Conservation (phyloP, 768 basidiomycete species). For the Leccinum olivaceopallidum region DNA sequence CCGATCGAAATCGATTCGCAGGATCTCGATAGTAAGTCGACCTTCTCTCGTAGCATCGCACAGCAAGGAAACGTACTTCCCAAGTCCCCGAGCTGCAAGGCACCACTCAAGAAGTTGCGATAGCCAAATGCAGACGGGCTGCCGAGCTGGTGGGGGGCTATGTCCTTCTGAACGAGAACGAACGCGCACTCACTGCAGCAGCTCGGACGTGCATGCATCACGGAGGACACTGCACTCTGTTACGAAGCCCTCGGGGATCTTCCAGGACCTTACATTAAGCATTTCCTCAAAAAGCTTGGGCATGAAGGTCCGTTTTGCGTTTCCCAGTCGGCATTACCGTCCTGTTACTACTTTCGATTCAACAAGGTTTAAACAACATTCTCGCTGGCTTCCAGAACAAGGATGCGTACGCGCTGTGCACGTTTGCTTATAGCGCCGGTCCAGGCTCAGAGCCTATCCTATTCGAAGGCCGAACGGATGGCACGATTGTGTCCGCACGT, state of each 20-base stretch:
- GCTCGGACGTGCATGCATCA: constrained; percentile 61
- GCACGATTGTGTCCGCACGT: constrained; percentile 83
- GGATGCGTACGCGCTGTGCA: constrained; percentile 88
- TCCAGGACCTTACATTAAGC: constrained; percentile 97
- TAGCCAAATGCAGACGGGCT: constrained; percentile 82
- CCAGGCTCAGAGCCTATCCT: constrained; percentile 77
- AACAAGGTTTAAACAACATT: constrained; percentile 74
- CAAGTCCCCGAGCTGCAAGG: constrained; percentile 95
- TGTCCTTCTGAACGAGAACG: neutral
- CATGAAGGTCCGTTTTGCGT: constrained; percentile 62
- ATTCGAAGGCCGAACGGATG: constrained; percentile 87
- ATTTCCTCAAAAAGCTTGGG: constrained; percentile 81
- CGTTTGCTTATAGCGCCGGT: constrained; percentile 91
- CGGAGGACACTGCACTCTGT: constrained; percentile 94
- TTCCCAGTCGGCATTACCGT: neutral
- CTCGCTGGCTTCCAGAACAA: constrained; percentile 75
- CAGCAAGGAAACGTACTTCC: constrained; percentile 2
- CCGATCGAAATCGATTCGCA: constrained; percentile 77
- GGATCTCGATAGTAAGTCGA: constrained; percentile 72
- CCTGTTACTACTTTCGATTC: neutral
- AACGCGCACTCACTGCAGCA: constrained; percentile 17
- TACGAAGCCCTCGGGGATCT: constrained; percentile 88
- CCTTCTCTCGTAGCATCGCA: constrained; percentile 1
- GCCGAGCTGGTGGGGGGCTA: constrained; percentile 65
- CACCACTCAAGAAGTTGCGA: constrained; percentile 86